Conservation (phyloP, 208 protist species). For the Kentomonas sorsogonicus region DNA sequence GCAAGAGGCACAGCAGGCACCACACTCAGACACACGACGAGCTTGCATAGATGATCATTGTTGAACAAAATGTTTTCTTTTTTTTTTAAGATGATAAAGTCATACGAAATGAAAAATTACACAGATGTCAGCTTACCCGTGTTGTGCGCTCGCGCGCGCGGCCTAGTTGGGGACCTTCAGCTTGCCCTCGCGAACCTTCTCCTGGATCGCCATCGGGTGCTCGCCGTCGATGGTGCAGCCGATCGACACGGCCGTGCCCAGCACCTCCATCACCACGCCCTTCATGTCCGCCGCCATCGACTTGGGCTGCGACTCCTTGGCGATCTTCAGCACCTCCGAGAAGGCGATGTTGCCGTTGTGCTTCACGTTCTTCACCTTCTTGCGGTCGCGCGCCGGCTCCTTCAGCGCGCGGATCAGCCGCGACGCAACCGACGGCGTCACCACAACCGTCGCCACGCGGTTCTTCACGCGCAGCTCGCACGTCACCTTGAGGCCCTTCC, state of each 20-base stretch:
- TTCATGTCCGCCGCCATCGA: slow-evolving; percentile 93
- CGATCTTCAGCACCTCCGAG: slow-evolving; percentile 97
- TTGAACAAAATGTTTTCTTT: slow-evolving; percentile 11
- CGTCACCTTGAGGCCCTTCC: slow-evolving; percentile 99
- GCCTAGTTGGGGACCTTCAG: slow-evolving; percentile 79
- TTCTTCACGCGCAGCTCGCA: slow-evolving; percentile 98
- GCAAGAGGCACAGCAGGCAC: no score
- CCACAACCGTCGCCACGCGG: slow-evolving; percentile 94
- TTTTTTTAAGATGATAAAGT: slow-evolving; percentile 14
- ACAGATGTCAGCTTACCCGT: no score
- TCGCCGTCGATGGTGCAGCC: slow-evolving; percentile 98
- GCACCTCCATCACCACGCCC: slow-evolving; percentile 98
- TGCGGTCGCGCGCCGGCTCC: slow-evolving; percentile 98
- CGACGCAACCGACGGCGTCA: slow-evolving; percentile 96
- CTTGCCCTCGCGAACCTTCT: slow-evolving; percentile 92
- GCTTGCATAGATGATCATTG: background rate
- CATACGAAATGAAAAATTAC: slow-evolving; percentile 53
- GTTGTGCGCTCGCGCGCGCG: no score
- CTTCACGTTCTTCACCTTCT: slow-evolving; percentile 99
- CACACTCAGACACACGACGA: background rate
- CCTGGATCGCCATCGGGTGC: slow-evolving; percentile 90
- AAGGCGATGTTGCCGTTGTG: slow-evolving; percentile 98
- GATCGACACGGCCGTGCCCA: slow-evolving; percentile 97
- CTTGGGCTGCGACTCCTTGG: slow-evolving; percentile 91
- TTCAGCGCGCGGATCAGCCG: slow-evolving; percentile 98